Conservation (phyloP, 345 rosid genomes). For the Syzygium jambos region DNA sequence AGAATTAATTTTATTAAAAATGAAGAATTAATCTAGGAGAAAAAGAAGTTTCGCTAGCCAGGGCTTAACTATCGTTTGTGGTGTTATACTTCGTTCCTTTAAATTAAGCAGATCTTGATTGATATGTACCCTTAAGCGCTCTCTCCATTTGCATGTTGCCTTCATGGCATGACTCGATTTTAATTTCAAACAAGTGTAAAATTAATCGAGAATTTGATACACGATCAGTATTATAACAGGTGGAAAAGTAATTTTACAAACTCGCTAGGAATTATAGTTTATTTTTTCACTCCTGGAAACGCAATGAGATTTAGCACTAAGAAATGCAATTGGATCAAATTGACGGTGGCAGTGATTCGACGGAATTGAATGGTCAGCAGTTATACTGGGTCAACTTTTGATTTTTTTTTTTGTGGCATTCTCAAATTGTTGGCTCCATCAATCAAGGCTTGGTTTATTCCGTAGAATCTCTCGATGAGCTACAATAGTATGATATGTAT, state of each 20-base stretch:
- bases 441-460: not conserved
- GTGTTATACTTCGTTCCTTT: not conserved
- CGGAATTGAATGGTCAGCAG: not conserved
- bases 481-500: too few species aligned
- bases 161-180: not conserved
- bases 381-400: not conserved
- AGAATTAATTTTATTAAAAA: not conserved
- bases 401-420: not conserved
- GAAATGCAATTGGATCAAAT: not conserved
- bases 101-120: not conserved
- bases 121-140: not conserved
- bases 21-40: not conserved
- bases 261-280: not conserved
- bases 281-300: not conserved
- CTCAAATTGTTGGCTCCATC: not conserved
- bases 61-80: not conserved
- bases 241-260: not conserved
- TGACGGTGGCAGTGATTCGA: not conserved
- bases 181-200: not conserved
- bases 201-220: not conserved
- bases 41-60: not conserved
- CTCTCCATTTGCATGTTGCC: not conserved
- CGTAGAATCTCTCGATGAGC: not conserved
- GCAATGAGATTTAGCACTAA: not conserved
- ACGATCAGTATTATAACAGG: not conserved